A percentile compares a stretch with the other conserved stretches of the same genome.
phyloP scores from a whole-genome alignment of 2,329 filamentous ascomycete genomes.

The Rhexocercosporidium sp. region DNA sequence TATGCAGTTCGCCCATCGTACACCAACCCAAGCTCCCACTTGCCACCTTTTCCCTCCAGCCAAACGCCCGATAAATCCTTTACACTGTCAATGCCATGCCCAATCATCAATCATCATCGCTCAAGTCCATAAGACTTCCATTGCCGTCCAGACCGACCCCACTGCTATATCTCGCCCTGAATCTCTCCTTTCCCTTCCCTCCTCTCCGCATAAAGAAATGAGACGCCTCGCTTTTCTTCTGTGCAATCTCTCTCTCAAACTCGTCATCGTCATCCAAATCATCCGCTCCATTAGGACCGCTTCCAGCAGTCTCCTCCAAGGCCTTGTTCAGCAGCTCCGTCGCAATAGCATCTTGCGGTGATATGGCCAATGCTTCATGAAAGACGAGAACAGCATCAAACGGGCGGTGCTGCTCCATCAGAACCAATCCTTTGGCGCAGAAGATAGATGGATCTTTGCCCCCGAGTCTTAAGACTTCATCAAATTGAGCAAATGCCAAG shows the following conservation, averaged over 20 bases:
- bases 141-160: conserved; percentile 42
- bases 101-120: conserved; percentile 53
- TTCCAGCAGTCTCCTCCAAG: conserved; percentile 62
- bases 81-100: conserved; percentile 7
- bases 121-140: conserved; percentile 61
- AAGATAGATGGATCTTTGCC: conserved; percentile 82
- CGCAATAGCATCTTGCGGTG: conserved; percentile 80
- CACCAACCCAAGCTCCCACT: not conserved
- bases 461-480: conserved; percentile 83
- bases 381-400: conserved; percentile 82
- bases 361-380: conserved; percentile 82
- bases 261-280: conserved; percentile 56
- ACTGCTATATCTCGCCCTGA: conserved; percentile 44
- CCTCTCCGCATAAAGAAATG: conserved; percentile 34
- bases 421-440: conserved; percentile 80
- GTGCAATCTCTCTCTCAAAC: conserved; percentile 59
- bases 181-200: conserved; percentile 50
- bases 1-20: not conserved
- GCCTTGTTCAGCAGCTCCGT: conserved; percentile 79
- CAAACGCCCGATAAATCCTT: conserved; percentile 5
- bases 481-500: conserved; percentile 79
- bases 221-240: conserved; percentile 52
- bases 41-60: not conserved
- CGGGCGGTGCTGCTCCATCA: conserved; percentile 75
- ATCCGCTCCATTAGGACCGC: conserved; percentile 34